Conservation (phyloP, 1,139 yeast species). For the Kurtzmaniella quercitrusa region DNA sequence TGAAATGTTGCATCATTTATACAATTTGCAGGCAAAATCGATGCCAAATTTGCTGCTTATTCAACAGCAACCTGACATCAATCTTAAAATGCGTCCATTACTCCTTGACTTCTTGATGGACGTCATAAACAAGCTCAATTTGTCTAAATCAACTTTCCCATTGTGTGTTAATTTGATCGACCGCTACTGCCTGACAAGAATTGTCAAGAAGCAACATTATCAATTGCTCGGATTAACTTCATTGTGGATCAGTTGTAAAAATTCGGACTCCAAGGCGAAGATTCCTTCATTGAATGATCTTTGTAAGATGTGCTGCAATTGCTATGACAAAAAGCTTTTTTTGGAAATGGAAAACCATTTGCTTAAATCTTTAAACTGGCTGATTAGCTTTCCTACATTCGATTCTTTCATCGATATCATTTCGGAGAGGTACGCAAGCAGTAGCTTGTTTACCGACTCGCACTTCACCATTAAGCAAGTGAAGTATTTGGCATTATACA, state of each 20-base stretch:
- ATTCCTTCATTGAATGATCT: constrained; percentile 57
- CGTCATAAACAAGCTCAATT: constrained; percentile 45
- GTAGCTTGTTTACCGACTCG: constrained; percentile 12
- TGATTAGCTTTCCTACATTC: constrained; percentile 52
- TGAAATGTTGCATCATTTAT: constrained; percentile 38
- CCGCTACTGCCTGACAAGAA: constrained; percentile 46
- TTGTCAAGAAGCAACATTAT: constrained; percentile 54
- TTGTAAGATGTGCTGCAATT: constrained; percentile 59
- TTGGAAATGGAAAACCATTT: constrained; percentile 68
- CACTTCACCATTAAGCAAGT: constrained; percentile 23
- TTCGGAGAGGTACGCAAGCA: constrained; percentile 20
- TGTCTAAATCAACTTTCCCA: constrained; percentile 51
- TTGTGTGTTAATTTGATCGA: constrained; percentile 52
- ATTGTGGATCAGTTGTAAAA: constrained; percentile 73
- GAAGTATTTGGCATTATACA: constrained; percentile 52
- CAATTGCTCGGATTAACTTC: constrained; percentile 69
- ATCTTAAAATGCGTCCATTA: constrained; percentile 46
- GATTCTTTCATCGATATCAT: constrained; percentile 60
- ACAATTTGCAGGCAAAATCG: constrained; percentile 30
- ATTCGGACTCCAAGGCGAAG: constrained; percentile 63
- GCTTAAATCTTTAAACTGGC: constrained; percentile 56
- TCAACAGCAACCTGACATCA: constrained; percentile 51
- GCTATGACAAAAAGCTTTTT: constrained; percentile 56
- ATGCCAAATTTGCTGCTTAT: constrained; percentile 38
- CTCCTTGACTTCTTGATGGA: constrained; percentile 53